Conservation (phyloP, 1,139 yeast species). For the Hyphopichia khmerensis region DNA sequence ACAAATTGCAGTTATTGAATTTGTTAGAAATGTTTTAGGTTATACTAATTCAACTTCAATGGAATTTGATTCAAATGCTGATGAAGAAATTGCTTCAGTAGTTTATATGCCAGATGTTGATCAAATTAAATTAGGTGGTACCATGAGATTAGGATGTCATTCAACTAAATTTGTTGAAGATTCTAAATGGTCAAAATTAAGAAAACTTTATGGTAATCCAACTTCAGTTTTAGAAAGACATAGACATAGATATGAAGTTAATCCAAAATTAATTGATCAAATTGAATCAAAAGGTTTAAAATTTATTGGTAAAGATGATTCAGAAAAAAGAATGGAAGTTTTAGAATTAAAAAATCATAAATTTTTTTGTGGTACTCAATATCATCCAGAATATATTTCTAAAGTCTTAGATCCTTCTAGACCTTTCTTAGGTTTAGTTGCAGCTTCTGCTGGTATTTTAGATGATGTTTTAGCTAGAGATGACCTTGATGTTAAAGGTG, state of each 20-base stretch:
- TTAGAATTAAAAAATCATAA: conserved; percentile 81
- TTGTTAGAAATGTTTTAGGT: conserved; percentile 79
- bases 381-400: conserved; percentile 96
- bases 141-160: conserved; percentile 97
- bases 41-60: conserved; percentile 70
- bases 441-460: conserved; percentile 83
- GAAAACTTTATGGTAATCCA: conserved; percentile 76
- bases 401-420: conserved; percentile 95
- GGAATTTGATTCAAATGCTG: conserved; percentile 70
- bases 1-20: conserved; percentile 96
- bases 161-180: conserved; percentile 76
- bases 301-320: conserved; percentile 92
- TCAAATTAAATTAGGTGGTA: conserved; percentile 95
- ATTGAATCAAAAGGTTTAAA: conserved; percentile 78
- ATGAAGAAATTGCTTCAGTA: conserved; percentile 72
- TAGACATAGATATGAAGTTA: conserved; percentile 97
- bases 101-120: conserved; percentile 99
- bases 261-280: conserved; percentile 70
- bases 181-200: conserved; percentile 69
- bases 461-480: conserved; percentile 54
- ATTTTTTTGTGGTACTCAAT: conserved; percentile 92
- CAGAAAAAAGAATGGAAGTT: conserved; percentile 90
- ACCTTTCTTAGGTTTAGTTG: conserved; percentile 94
- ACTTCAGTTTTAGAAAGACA: conserved; percentile 85
- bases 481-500: conserved; percentile 47